Conservation (phyloP, 176 grass and related monocot genomes). For the Canna indica region DNA sequence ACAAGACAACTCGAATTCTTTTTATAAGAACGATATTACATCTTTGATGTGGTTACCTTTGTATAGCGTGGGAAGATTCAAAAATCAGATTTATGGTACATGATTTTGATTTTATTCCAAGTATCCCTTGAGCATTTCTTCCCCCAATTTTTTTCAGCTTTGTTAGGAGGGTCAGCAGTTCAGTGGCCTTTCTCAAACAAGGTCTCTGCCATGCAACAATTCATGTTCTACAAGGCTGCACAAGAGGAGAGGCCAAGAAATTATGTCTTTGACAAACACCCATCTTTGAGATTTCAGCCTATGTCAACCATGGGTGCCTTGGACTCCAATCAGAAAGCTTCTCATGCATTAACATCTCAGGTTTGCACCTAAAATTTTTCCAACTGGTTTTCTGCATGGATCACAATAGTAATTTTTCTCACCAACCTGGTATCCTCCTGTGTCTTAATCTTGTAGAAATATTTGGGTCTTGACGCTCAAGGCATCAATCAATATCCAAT, state of each 20-base stretch:
- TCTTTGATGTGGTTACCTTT: too few relatives aligned
- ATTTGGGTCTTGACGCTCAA: conserved; percentile 23
- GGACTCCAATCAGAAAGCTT: conserved; percentile 16
- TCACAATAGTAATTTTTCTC: neutral
- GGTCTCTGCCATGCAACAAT: conserved; percentile 29
- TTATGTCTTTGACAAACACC: conserved; percentile 26
- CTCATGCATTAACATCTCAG: conserved; percentile 35
- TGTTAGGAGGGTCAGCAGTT: conserved; percentile 31
- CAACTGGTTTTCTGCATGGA: neutral
- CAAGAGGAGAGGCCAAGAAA: conserved; percentile 34
- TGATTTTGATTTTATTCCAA: neutral
- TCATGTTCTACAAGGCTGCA: conserved; percentile 57
- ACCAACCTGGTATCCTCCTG: neutral
- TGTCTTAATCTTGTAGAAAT: conserved; percentile 28
- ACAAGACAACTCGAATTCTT: too few relatives aligned
- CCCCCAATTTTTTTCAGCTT: conserved; percentile 19
- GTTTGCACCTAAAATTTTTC: conserved; percentile 16
- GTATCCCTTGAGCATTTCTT: neutral
- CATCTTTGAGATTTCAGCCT: conserved; percentile 39
- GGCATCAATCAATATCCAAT: conserved; percentile 13
- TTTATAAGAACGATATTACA: too few relatives aligned
- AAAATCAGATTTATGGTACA: neutral
- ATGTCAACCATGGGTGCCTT: conserved; percentile 15
- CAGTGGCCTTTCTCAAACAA: conserved; percentile 68
- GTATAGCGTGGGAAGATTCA: too few relatives aligned